A percentile compares a stretch with the other conserved stretches of the same genome.
phyloP scores from a whole-genome alignment of 2,329 filamentous ascomycete genomes.

The Lecanicillium sp. region DNA sequence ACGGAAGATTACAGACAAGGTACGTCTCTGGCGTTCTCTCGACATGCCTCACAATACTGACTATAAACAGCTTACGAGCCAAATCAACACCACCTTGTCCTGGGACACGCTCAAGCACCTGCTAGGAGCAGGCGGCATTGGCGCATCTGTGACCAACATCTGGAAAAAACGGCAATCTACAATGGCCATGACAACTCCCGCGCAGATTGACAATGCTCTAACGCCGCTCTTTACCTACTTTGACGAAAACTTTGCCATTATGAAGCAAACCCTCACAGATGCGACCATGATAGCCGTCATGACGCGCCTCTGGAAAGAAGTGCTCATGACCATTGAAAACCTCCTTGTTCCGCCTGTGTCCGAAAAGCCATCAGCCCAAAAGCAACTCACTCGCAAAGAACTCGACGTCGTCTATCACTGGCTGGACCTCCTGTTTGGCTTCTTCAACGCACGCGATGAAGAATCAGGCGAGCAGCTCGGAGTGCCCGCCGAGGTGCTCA shows the following conservation, averaged over 20 bases:
- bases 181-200: slow-evolving; percentile 48
- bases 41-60: slow-evolving; percentile 13
- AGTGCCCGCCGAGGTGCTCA: slow-evolving; percentile 83
- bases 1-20: slow-evolving; percentile 95
- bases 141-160: slow-evolving; percentile 64
- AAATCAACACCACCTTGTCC: slow-evolving; percentile 86
- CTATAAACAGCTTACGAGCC: slow-evolving; percentile 63
- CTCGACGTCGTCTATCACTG: slow-evolving; percentile 93
- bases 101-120: slow-evolving; percentile 69
- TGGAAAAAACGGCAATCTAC: slow-evolving; percentile 53
- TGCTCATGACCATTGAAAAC: slow-evolving; percentile 81
- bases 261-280: slow-evolving; percentile 92
- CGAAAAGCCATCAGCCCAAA: slow-evolving; percentile 85
- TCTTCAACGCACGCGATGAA: slow-evolving; percentile 91
- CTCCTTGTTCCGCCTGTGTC: slow-evolving; percentile 88
- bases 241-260: slow-evolving; percentile 96
- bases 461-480: slow-evolving; percentile 72
- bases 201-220: slow-evolving; percentile 72
- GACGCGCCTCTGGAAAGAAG: slow-evolving; percentile 97
- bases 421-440: slow-evolving; percentile 82
- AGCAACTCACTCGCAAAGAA: slow-evolving; percentile 75
- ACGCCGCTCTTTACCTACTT: slow-evolving; percentile 88
- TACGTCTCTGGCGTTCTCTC: slow-evolving; percentile 26
- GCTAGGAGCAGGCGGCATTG: slow-evolving; percentile 58
- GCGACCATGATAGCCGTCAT: slow-evolving; percentile 98